phyloP scores from a whole-genome alignment of 345 rosid species.

The Eucalyptus rudis region DNA sequence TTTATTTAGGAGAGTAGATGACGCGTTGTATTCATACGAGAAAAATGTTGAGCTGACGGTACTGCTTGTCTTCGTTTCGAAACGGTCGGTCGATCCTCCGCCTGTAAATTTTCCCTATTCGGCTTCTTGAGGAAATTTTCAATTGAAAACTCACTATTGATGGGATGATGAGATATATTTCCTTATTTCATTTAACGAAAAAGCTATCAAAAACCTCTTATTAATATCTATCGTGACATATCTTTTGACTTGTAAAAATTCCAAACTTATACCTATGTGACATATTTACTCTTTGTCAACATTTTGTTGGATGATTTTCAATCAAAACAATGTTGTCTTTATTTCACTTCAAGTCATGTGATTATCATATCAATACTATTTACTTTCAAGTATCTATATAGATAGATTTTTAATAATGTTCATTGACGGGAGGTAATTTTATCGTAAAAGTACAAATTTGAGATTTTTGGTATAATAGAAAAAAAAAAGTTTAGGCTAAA shows the following conservation, averaged over 20 bases:
- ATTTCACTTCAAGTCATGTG: no score
- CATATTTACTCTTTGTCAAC: neutral
- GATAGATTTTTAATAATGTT: no score
- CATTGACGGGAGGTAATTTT: neutral
- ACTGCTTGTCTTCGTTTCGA: neutral
- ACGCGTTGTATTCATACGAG: neutral
- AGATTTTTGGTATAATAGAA: neutral
- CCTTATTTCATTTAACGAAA: neutral
- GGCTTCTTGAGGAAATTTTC: neutral
- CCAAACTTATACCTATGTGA: accelerated
- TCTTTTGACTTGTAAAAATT: neutral
- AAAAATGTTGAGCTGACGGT: neutral
- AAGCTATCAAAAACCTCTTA: neutral
- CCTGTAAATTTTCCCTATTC: neutral
- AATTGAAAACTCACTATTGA: neutral
- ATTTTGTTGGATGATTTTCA: neutral
- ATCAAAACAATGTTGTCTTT: no score
- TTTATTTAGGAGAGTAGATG: neutral
- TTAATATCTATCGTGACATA: no score
- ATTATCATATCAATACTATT: no score
- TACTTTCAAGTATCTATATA: neutral
- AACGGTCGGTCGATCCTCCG: neutral
- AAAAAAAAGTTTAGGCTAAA: no score
- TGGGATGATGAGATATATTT: neutral
- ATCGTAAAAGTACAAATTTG: neutral